Evolutionary conservation across 345 rosid species (phyloP).

Genomic region (Populus davidiana): DNA sequence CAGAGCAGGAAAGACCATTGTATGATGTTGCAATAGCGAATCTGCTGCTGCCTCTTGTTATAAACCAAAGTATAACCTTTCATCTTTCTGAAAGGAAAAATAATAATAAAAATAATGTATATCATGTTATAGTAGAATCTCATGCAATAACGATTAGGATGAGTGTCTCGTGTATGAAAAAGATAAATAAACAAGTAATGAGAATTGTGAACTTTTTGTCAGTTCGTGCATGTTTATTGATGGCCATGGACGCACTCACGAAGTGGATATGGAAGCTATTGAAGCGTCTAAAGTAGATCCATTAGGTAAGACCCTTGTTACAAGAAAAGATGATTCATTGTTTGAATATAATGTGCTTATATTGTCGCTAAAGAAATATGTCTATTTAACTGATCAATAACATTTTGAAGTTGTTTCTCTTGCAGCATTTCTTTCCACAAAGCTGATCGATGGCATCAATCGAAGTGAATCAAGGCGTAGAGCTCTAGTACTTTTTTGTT

Average conservation of each 20-base stretch:
- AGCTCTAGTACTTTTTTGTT: slow-evolving; percentile 74
- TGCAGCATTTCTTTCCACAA: slow-evolving; percentile 64
- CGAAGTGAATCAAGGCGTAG: slow-evolving; percentile 75
- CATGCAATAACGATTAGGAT: neutral
- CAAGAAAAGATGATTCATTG: neutral
- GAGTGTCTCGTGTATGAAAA: neutral
- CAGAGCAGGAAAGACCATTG: neutral
- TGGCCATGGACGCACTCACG: slow-evolving; percentile 49
- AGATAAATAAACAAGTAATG: neutral
- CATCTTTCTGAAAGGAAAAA: neutral
- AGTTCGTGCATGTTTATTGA: slow-evolving; percentile 74
- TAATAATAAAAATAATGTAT: neutral
- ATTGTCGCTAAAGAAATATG: neutral
- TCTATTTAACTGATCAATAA: neutral
- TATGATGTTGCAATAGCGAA: neutral
- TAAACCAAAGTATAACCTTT: no score
- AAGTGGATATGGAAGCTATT: slow-evolving; percentile 57
- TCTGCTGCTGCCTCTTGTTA: neutral
- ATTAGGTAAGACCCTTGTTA: slow-evolving; percentile 43
- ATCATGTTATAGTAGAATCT: neutral
- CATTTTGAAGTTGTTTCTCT: neutral
- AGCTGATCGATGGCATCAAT: slow-evolving; percentile 81
- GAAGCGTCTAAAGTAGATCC: slow-evolving; percentile 55
- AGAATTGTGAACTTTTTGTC: slow-evolving; percentile 6
- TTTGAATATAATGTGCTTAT: neutral